A percentile compares a stretch with the other conserved stretches of the same genome.
Evolutionary conservation across 225 moss, liverwort and hornwort species (phyloP).

Genomic region (Takakia lepidozioides): DNA sequence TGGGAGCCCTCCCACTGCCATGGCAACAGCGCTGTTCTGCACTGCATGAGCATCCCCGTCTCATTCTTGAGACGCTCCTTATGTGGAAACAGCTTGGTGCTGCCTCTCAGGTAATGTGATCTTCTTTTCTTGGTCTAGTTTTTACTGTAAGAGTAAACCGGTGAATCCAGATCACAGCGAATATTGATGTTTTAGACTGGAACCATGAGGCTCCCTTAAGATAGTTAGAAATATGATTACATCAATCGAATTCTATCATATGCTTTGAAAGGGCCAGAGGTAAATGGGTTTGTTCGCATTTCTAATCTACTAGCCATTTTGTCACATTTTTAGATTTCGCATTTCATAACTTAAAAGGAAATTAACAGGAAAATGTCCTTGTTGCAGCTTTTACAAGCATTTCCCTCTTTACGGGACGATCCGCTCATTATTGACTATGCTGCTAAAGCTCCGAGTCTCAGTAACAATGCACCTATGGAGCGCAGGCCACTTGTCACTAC

Average conservation of each 20-base stretch:
- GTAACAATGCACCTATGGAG: slow-evolving; percentile 39
- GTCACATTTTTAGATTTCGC: too few species aligned
- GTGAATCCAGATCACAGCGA: too few species aligned
- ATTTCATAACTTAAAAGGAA: too few species aligned
- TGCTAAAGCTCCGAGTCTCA: slow-evolving; percentile 73
- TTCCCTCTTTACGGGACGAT: slow-evolving; percentile 82
- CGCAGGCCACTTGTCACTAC: slow-evolving; percentile 39
- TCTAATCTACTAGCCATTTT: too few species aligned
- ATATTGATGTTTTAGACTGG: too few species aligned
- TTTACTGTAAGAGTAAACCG: too few species aligned
- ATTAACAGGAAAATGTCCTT: neutral
- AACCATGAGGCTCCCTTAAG: too few species aligned
- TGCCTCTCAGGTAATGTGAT: slow-evolving; percentile 73
- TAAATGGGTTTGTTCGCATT: too few species aligned
- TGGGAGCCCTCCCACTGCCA: slow-evolving; percentile 89
- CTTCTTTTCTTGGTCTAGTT: too few species aligned
- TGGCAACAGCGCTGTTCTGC: slow-evolving; percentile 99
- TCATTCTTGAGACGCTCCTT: slow-evolving; percentile 90
- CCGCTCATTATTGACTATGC: slow-evolving; percentile 74
- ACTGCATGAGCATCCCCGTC: slow-evolving; percentile 90
- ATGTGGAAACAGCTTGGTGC: slow-evolving; percentile 97
- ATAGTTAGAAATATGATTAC: too few species aligned
- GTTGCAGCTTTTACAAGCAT: slow-evolving; percentile 79
- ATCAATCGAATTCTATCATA: too few species aligned
- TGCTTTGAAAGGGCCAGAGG: too few species aligned